Percentiles rank a stretch among this genome's conserved stretches.
phyloP scores from a whole-genome alignment of 1,284 basidiomycete species.

The Pterulicium gracile region DNA sequence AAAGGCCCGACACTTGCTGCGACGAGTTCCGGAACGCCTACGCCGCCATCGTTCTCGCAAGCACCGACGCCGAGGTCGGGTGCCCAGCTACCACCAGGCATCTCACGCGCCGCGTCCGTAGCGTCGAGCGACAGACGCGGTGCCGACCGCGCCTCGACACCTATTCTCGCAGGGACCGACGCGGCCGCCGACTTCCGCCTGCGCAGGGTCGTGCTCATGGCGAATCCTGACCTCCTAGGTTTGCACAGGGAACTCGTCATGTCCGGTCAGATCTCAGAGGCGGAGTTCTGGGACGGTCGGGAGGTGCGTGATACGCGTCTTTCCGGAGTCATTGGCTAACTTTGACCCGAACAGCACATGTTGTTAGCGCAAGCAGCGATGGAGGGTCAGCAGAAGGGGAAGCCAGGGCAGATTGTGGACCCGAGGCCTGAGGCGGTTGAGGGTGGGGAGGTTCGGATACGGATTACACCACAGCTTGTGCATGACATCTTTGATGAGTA shows the following conservation, averaged over 20 bases:
- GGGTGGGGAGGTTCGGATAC: slow-evolving; percentile 78
- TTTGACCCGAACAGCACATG: slow-evolving; percentile 38
- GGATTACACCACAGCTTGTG: slow-evolving; percentile 87
- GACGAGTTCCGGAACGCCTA: background rate
- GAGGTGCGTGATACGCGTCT: slow-evolving; percentile 42
- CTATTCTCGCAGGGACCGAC: slow-evolving; percentile 46
- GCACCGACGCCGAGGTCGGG: slow-evolving; percentile 16
- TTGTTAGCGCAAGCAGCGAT: slow-evolving; percentile 61
- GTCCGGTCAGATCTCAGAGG: slow-evolving; percentile 75
- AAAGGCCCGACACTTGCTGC: background rate
- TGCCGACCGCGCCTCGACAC: slow-evolving; percentile 21
- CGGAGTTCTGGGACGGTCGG: slow-evolving; percentile 92
- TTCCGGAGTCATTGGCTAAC: slow-evolving; percentile 3
- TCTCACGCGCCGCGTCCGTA: slow-evolving; percentile 50
- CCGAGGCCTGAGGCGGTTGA: slow-evolving; percentile 77
- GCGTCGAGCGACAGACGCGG: slow-evolving; percentile 37
- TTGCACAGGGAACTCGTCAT: slow-evolving; percentile 84
- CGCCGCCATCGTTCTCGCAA: slow-evolving; percentile 6
- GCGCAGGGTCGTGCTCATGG: slow-evolving; percentile 71
- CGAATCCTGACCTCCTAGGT: slow-evolving; percentile 62
- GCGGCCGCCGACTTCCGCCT: slow-evolving; percentile 57
- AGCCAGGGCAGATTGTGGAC: slow-evolving; percentile 81
- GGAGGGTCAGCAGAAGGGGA: slow-evolving; percentile 71
- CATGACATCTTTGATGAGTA: slow-evolving; percentile 98
- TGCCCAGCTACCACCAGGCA: slow-evolving; percentile 21